Base-by-base conservation (phyloP, 768 basidiomycete genomes). In the Mycena filopes region DNA sequence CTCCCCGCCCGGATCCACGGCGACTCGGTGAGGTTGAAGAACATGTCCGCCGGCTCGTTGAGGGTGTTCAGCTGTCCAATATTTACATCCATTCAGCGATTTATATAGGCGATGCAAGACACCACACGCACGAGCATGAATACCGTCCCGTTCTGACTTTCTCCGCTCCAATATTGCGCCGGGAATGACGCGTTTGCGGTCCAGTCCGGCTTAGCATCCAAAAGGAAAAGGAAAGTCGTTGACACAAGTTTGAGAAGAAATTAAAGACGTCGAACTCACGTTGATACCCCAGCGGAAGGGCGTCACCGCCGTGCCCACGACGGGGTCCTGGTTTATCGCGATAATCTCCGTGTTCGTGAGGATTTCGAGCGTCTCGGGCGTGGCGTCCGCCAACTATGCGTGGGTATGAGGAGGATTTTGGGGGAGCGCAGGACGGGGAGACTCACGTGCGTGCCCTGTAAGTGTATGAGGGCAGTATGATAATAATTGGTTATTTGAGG, bases 201-300 rank as follows among this genome's bases (percentile, higher is more conserved):
- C 82, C 81, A 83, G 55, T 83, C 78, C 16, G 80, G 79, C 82
- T 83, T n/a, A n/a, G n/a, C n/a, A n/a, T n/a, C n/a, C n/a, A n/a
- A n/a, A n/a, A n/a, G n/a, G n/a, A n/a, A n/a, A n/a, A n/a, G n/a
- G n/a, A n/a, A n/a, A n/a, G n/a, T n/a, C n/a, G n/a, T n/a, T n/a
- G n/a, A n/a, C n/a, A n/a, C n/a, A n/a, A n/a, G n/a, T n/a, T n/a
- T n/a, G n/a, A n/a, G n/a, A n/a, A n/a, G n/a, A n/a, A n/a, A n/a
- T n/a, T n/a, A n/a, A n/a, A n/a, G n/a, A n/a, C 1, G 12, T 28
- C 12, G 8, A 31, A 73, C 87, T 57, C 65, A 90, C 89, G 68
- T 89, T 88, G 64, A 88, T 73, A 4, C 89, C 89, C 89, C 89
- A 90, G 69, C 87, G 78, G 80, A 90, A 90, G 11, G 89, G 89